These are phyloP conservation scores for Aspergillus eucalypticola DNA, from an alignment of 2,329 filamentous ascomycete genomes.

Conservation along the genomic window DNA sequence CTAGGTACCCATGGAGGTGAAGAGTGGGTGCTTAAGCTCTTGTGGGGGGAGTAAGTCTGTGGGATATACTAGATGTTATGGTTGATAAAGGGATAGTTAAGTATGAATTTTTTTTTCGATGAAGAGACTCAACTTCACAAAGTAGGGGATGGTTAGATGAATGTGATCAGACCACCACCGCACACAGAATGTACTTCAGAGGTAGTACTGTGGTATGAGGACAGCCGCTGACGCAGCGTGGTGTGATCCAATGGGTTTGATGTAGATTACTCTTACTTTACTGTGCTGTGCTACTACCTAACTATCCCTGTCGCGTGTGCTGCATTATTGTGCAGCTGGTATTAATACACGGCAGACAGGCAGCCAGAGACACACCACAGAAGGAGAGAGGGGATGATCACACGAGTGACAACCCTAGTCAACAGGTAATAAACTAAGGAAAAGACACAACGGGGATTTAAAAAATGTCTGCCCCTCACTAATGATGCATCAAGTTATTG, in stretches of 20 bases:
- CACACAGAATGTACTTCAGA: neutral
- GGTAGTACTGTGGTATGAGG: neutral
- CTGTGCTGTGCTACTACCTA: neutral
- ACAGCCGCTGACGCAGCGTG: slow-evolving; percentile 1
- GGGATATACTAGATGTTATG: neutral
- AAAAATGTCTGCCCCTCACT: neutral
- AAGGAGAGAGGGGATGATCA: neutral
- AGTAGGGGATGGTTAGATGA: neutral
- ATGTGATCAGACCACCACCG: slow-evolving; percentile 1
- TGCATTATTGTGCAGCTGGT: neutral
- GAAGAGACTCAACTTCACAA: neutral
- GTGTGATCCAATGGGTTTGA: slow-evolving; percentile 2
- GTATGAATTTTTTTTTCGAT: neutral
- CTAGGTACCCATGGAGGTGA: neutral
- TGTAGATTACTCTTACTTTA: neutral
- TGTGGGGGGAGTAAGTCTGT: neutral
- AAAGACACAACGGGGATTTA: too few species aligned
- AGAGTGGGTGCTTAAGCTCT: neutral
- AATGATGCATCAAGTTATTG: neutral
- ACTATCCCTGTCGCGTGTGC: slow-evolving; percentile 1
- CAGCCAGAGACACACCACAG: too few species aligned
- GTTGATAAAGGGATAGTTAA: neutral
- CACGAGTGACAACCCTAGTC: neutral
- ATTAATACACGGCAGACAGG: neutral
- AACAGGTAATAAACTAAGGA: neutral